Base-by-base conservation (phyloP, 306 rosid genomes). In the Quercus bicolor region DNA sequence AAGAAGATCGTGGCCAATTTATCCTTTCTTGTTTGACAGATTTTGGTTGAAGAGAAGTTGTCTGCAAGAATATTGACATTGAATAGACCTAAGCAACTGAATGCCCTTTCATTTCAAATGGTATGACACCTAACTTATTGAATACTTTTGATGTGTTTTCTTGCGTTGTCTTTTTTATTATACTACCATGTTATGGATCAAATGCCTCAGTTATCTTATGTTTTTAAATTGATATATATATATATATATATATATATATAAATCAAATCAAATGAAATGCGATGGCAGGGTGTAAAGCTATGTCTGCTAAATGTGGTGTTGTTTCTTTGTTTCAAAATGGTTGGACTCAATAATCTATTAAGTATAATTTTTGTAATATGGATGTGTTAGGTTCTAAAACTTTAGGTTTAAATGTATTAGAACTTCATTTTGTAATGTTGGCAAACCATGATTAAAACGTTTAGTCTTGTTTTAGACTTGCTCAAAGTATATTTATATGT, bases 41-140 rank as follows among this genome's bases (percentile, higher is more conserved):
- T 95, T 88, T 64, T 92, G 86, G 94, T 84, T 72, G 91, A 90
- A 56, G 82, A 81, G 56, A 88, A 84, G 78, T 76, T 6, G 74
- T 73, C 33, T 56, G 89, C 84, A 13, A 88, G 90, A 86, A 52
- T 85, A 34, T 75, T 95, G 89, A 84, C 86, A 37, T 71, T 95
- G 10, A 92, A 92, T 85, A 87, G 98, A 80, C 88, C 94, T 12
- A 90, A 81, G 74, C 97, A 92, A 79, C 80, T 95, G 84, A 95
- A 95, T 74, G 93, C 98, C 29, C 86, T 92, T 53, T 90, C 91
- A 69, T 79, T 40, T 74, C 80, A 84, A 78, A 95, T 91, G 98
- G 98, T 91, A 84, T 34, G 2, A 8, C 78, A 37, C 51, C 28
- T 26, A 29, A 55, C 23, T 23, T 59, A 23, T 23, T 23, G 65